These are phyloP conservation scores for Monosporascus sp. DNA, from an alignment of 2,329 filamentous ascomycete genomes.

Conservation along the genomic window DNA sequence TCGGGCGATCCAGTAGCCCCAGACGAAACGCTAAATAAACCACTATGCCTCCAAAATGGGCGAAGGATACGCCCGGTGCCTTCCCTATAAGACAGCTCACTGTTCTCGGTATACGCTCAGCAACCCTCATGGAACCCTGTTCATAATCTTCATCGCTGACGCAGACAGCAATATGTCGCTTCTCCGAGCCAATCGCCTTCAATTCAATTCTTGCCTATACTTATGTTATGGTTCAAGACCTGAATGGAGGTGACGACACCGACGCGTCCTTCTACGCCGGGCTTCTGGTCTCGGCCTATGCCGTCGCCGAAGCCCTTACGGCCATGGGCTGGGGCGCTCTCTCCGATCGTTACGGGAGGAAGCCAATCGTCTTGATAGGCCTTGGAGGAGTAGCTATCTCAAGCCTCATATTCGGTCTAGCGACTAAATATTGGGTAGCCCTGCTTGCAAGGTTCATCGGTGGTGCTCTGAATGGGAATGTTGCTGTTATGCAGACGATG, in stretches of 20 bases:
- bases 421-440: conserved; percentile 36
- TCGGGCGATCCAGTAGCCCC: not conserved
- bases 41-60: not conserved
- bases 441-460: conserved; percentile 35
- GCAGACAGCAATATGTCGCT: conserved; percentile 35
- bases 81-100: conserved; percentile 41
- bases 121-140: not conserved
- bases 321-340: conserved; percentile 36
- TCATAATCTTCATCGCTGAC: not conserved
- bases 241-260: conserved; percentile 30
- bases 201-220: conserved; percentile 40
- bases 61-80: conserved; percentile 10
- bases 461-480: conserved; percentile 34
- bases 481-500: conserved; percentile 36
- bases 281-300: conserved; percentile 39
- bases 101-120: conserved; percentile 29
- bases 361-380: conserved; percentile 30
- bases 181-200: conserved; percentile 40
- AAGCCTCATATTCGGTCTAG: conserved; percentile 36
- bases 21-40: not conserved
- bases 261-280: conserved; percentile 44
- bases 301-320: conserved; percentile 36
- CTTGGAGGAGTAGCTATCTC: conserved; percentile 32
- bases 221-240: conserved; percentile 35
- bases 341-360: conserved; percentile 34